Conservation (phyloP, 1,139 yeast genomes). For the Suhomyces ambrosiae region DNA sequence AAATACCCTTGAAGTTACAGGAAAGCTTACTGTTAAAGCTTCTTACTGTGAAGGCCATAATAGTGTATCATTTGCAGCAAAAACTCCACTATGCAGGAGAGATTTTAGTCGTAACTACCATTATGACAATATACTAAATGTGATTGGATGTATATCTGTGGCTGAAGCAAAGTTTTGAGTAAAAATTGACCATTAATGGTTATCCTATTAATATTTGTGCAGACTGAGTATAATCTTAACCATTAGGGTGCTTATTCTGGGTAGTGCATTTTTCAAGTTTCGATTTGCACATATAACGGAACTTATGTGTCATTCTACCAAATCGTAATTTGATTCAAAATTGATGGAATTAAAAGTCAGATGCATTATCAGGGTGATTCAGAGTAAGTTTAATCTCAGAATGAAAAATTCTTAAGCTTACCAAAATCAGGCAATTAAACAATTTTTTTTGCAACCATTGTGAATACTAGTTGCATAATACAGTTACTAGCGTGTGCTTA, state of each 20-base stretch:
- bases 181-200: slow-evolving; percentile 9
- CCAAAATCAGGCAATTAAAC: too few species aligned
- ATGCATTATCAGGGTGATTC: too few species aligned
- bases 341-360: too few species aligned
- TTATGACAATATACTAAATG: background rate
- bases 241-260: slow-evolving; percentile 1
- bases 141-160: background rate
- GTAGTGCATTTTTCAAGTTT: background rate
- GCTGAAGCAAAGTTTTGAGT: background rate
- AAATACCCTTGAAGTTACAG: slow-evolving; percentile 7
- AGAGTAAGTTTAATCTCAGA: too few species aligned
- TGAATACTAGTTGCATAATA: too few species aligned
- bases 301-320: too few species aligned
- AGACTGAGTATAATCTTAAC: background rate
- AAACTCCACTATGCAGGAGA: background rate
- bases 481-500: too few species aligned
- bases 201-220: slow-evolving; percentile 3
- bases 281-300: too few species aligned
- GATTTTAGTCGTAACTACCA: background rate
- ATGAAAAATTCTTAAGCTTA: too few species aligned
- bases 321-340: too few species aligned
- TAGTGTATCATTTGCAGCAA: background rate
- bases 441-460: too few species aligned
- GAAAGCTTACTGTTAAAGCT: background rate
- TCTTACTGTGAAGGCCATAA: background rate